Evolutionary conservation across 495 filamentous ascomycete species (phyloP), one percentile per base, ranked within the genome.

Genomic region (Xylaria longipes): DNA sequence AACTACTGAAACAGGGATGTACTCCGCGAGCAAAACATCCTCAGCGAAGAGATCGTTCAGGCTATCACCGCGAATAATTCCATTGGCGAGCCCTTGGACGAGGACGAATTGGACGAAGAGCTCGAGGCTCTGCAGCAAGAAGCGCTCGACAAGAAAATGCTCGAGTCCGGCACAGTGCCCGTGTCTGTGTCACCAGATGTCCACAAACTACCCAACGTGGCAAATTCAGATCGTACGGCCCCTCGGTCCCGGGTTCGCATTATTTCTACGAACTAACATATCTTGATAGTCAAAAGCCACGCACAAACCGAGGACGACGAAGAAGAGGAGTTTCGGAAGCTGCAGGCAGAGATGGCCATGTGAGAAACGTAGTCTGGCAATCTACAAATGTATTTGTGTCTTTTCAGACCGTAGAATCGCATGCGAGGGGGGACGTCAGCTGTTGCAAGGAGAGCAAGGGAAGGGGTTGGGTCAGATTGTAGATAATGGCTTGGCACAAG

Each of bases 281-380:
- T 31, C 75, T 69, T 37, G 63, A 56, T 72, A 89, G 89, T 87
- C 78, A 91, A 90, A 84, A 83, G 85, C 63, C 90, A 89, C 74
- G 80, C 82, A 50, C 82, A 84, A 64, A 80, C 81, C 25, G 89
- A 97, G 79, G 92, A 94, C 76, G 95, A 98, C 89, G 95, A 98
- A 77, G 96, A 98, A 80, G 95, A 91, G 74, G 97, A 99, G 83
- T 85, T 99, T 77, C 89, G 90, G 79, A 97, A 96, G 82, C 81
- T 99, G 75, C 94, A 95, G 81, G 95, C 94, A 50, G 96, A 98
- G 83, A 99, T 99, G 96, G 94, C 95, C 69, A 97, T 98, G 91
- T 94, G 62, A 82, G 89, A 68, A 12, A 14, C 31, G 14, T 45
- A 64, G n/a, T 22, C 35, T 22, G 58, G 58, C 58, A 64, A 64